A percentile compares a stretch with the other conserved stretches of the same genome.
Evolutionary conservation across 148 eudicot species (phyloP).

Genomic region (Diospyros kaki): DNA sequence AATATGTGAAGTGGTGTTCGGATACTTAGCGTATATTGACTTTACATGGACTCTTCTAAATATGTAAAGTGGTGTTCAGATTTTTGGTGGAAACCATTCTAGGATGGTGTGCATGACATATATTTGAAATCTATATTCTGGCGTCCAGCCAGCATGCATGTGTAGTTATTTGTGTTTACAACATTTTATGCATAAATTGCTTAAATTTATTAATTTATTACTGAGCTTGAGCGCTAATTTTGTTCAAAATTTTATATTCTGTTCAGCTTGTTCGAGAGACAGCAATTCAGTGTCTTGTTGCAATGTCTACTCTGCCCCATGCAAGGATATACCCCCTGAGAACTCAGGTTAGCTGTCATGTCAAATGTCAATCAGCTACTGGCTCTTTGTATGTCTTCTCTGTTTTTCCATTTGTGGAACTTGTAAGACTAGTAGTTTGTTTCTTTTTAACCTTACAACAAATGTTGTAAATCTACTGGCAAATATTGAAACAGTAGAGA

Average conservation of each 20-base stretch:
- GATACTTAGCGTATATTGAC: too few relatives aligned
- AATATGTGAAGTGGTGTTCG: too few relatives aligned
- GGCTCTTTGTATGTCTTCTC: background rate
- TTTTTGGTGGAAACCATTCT: too few relatives aligned
- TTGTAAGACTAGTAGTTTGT: background rate
- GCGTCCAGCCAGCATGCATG: too few relatives aligned
- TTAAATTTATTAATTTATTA: background rate
- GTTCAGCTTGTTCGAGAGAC: slow-evolving; percentile 85
- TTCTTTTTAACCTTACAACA: background rate
- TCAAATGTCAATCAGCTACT: background rate
- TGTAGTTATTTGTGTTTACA: too few relatives aligned
- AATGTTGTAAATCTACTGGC: background rate
- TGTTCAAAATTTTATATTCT: slow-evolving; percentile 5
- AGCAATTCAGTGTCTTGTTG: slow-evolving; percentile 88
- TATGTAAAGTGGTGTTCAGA: too few relatives aligned
- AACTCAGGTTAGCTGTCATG: slow-evolving; percentile 45
- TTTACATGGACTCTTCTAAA: too few relatives aligned
- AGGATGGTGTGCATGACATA: too few relatives aligned
- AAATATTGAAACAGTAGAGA: background rate
- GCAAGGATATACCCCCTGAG: slow-evolving; percentile 82
- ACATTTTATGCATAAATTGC: background rate
- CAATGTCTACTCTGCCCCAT: slow-evolving; percentile 70
- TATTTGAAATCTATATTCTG: too few relatives aligned
- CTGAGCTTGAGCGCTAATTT: background rate
- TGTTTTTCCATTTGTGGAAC: background rate